Percentiles rank a stretch among this genome's conserved stretches.
Evolutionary conservation across 2,329 filamentous ascomycete species (phyloP).

Genomic region (Canariomyces notabilis): DNA sequence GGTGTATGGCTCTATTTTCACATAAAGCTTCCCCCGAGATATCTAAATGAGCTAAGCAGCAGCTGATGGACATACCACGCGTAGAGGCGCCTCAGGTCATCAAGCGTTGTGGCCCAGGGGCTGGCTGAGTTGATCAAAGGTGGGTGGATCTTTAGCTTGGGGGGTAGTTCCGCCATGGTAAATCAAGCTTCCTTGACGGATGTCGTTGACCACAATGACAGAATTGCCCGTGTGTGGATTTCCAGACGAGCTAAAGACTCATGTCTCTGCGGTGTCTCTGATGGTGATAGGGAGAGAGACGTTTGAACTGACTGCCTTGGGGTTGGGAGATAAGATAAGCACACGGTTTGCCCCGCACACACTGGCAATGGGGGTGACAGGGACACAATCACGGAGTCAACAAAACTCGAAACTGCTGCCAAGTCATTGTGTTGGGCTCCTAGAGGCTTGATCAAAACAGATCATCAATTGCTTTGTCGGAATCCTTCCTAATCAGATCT

Average conservation of each 20-base stretch:
- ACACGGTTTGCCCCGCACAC: too few species aligned
- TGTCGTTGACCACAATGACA: not conserved
- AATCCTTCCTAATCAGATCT: constrained; percentile 87
- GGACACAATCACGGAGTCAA: not conserved
- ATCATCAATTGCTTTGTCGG: constrained; percentile 86
- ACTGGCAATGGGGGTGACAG: constrained; percentile 6
- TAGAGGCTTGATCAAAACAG: constrained; percentile 53
- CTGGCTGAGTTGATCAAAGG: constrained; percentile 70
- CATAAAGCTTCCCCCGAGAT: too few species aligned
- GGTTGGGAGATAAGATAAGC: constrained; percentile 26
- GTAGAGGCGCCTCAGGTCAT: constrained; percentile 59
- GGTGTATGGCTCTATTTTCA: too few species aligned
- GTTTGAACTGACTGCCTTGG: too few species aligned
- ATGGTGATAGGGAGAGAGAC: too few species aligned
- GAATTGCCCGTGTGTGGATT: not conserved
- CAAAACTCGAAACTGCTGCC: too few species aligned
- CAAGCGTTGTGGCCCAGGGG: constrained; percentile 66
- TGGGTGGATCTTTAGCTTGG: constrained; percentile 50
- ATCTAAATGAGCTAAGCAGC: too few species aligned
- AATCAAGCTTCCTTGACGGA: not conserved
- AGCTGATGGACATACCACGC: too few species aligned
- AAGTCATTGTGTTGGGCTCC: not conserved
- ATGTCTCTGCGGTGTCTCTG: too few species aligned
- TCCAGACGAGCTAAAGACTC: too few species aligned
- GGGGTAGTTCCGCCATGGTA: constrained; percentile 33